Conservation (phyloP, 306 rosid species). For the Coriaria nepalensis region DNA sequence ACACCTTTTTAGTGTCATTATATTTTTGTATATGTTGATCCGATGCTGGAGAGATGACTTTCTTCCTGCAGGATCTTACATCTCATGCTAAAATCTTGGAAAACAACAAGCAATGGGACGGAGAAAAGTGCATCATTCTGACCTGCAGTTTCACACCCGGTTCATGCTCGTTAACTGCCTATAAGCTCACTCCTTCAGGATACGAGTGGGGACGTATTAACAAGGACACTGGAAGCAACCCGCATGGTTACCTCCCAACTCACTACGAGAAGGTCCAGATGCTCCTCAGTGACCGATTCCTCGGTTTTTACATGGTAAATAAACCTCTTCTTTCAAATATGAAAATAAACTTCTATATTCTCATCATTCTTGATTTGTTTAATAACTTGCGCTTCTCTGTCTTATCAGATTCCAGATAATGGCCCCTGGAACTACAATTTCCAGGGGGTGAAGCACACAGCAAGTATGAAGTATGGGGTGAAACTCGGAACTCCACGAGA, state of each 20-base stretch:
- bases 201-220: constrained; percentile 97
- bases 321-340: background rate
- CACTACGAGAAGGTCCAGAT: constrained; percentile 98
- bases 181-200: constrained; percentile 91
- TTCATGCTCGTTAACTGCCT: constrained; percentile 91
- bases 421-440: constrained; percentile 99
- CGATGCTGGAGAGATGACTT: background rate
- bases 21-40: background rate
- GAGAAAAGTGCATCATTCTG: constrained; percentile 83
- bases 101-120: constrained; percentile 98
- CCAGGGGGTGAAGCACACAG: constrained; percentile 94
- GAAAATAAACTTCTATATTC: background rate
- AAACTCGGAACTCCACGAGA: constrained; percentile 86
- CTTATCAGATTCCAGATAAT: constrained; percentile 65
- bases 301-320: constrained; percentile 93
- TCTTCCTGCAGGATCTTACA: constrained; percentile 74
- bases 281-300: constrained; percentile 98
- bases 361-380: background rate
- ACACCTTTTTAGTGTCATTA: background rate
- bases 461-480: constrained; percentile 81
- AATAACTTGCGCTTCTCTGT: constrained; percentile 5
- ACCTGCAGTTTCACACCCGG: constrained; percentile 99
- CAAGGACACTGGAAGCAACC: constrained; percentile 94
- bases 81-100: constrained; percentile 86
- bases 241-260: constrained; percentile 95